Evolutionary conservation across 148 eudicot species (phyloP), one percentile per base, ranked within the genome.

Genomic region (Nepenthes mirabilis): DNA sequence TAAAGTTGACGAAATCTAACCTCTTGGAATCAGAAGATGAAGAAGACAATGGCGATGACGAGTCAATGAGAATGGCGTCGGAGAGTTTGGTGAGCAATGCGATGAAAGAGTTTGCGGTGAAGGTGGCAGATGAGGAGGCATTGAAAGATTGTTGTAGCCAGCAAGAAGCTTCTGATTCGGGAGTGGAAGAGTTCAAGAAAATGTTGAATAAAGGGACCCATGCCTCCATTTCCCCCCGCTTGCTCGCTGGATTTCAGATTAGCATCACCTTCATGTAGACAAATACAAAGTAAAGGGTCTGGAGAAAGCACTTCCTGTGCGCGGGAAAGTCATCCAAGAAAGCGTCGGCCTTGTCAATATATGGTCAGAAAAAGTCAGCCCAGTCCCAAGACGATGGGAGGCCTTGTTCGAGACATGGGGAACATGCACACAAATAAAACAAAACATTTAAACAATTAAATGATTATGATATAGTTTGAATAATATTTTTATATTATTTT

Each of bases 171-270:
- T 77, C 80, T 10, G 75, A 63, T 70, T 78, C 80, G 5, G 88
- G 85, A 57, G 70, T 68, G 9, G 79, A 63, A 6, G 79, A 80
- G 57, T 73, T 78, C 57, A 80, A 14, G 72, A 78, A 69, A 14
- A 78, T 71, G 52, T 83, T 53, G 33, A 80, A 58, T 34, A 83
- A 71, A 1, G 79, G 75, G 37, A 76, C 56, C 89, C 83, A 78
- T 5, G 52, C 10, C 52, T 83, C 83, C 85, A 77, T 83, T 63
- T 43, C 58, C 34, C 11, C 7, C 54, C 56, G 4, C 59, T 33
- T 43, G 36, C 14, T 10, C 36, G 36, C 11, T 3, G 37, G 36
- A 34, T 33, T 50, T 50, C 53, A 50, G 12, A 6, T 11, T 12
- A 50, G 53, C 14, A 52, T 32, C 23, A 23, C 23, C 23, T 23